Conservation (phyloP, 1,139 yeast species). For the Lodderomyces metapsilosis region DNA sequence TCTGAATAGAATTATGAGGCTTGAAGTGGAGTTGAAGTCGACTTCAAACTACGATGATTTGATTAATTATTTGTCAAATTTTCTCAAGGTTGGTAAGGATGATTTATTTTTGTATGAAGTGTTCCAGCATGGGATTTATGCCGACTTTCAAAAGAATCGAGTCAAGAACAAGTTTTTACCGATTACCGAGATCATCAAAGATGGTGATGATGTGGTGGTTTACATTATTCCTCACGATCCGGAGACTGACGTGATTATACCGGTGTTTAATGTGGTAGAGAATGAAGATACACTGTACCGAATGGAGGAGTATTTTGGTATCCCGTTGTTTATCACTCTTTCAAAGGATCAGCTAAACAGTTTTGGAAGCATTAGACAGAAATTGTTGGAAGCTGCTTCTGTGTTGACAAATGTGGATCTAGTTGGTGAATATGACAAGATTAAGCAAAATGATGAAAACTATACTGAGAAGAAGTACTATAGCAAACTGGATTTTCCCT, state of each 20-base stretch:
- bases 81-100: constrained; percentile 42
- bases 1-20: constrained; percentile 25
- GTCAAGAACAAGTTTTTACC: constrained; percentile 63
- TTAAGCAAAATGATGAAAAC: constrained; percentile 14
- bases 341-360: constrained; percentile 46
- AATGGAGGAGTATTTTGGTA: constrained; percentile 50
- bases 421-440: constrained; percentile 22
- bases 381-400: constrained; percentile 44
- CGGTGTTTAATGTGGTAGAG: constrained; percentile 59
- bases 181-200: constrained; percentile 64
- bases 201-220: constrained; percentile 63
- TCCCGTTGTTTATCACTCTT: constrained; percentile 71
- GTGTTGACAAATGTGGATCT: constrained; percentile 27
- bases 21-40: constrained; percentile 73
- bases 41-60: constrained; percentile 66
- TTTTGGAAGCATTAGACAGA: constrained; percentile 54
- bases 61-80: constrained; percentile 56
- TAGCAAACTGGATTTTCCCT: constrained; percentile 37
- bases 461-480: constrained; percentile 22
- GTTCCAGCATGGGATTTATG: constrained; percentile 67
- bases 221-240: constrained; percentile 60
- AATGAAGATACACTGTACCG: constrained; percentile 42
- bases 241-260: constrained; percentile 54
- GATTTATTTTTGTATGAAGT: constrained; percentile 67
- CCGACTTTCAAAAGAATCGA: constrained; percentile 62